phyloP scores from a whole-genome alignment of 768 basidiomycete genomes.

The Dictyophora rubrovolvata region DNA sequence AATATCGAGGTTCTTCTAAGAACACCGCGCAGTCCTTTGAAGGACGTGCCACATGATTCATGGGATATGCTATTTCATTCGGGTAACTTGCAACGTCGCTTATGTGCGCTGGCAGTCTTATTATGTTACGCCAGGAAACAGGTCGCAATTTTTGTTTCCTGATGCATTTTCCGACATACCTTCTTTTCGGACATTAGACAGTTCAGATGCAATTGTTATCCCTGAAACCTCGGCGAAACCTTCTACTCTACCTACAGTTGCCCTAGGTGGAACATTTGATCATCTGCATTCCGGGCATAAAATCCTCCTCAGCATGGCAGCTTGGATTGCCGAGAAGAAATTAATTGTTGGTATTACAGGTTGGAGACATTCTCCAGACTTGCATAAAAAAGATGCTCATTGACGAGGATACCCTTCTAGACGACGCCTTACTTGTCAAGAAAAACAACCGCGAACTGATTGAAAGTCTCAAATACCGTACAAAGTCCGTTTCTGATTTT shows the following conservation, averaged over 20 bases:
- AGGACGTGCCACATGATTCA: conserved; percentile 14
- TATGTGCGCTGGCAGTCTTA: neutral
- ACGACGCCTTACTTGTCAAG: conserved; percentile 55
- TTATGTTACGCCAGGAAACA: neutral
- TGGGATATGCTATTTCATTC: conserved; percentile 6
- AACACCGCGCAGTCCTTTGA: conserved; percentile 37
- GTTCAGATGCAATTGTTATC: neutral
- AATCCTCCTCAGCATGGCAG: conserved; percentile 87
- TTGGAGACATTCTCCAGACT: conserved; percentile 22
- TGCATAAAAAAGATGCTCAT: neutral
- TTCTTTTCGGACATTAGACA: neutral
- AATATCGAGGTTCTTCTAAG: conserved; percentile 69
- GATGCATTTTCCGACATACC: neutral
- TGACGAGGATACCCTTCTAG: conserved; percentile 25
- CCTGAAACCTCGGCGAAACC: neutral
- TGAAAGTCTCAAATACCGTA: conserved; percentile 50
- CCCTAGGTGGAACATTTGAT: conserved; percentile 93
- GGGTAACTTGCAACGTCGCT: neutral
- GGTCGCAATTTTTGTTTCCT: neutral
- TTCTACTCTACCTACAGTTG: conserved; percentile 46
- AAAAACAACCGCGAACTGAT: conserved; percentile 65
- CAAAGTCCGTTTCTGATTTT: conserved; percentile 52
- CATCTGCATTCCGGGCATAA: conserved; percentile 97
- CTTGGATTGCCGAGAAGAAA: conserved; percentile 69
- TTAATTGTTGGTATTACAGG: conserved; percentile 88